A percentile compares a stretch with the other conserved stretches of the same genome.
Conservation (phyloP, 1,284 basidiomycete species). For the Tilletiaria anomala region DNA sequence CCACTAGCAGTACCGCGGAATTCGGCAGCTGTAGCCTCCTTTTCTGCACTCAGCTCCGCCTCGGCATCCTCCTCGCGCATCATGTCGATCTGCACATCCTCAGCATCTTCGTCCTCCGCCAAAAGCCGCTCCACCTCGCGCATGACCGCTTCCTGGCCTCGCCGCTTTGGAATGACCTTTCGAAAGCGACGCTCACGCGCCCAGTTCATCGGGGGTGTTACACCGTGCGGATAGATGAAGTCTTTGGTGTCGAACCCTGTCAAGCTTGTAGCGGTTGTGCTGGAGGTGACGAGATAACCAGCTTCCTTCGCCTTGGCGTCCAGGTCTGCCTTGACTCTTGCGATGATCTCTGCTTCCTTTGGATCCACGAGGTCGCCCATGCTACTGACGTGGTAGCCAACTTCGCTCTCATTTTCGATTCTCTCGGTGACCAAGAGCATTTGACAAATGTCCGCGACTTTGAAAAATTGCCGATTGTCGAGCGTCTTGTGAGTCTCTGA, state of each 20-base stretch:
- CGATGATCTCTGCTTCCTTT: background rate
- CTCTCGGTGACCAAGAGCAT: constrained; percentile 34
- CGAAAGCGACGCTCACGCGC: constrained; percentile 83
- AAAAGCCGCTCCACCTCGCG: constrained; percentile 85
- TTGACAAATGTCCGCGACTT: constrained; percentile 89
- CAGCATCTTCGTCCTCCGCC: constrained; percentile 67
- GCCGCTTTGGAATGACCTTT: constrained; percentile 73
- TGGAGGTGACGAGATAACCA: constrained; percentile 24
- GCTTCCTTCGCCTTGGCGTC: background rate
- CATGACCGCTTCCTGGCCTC: constrained; percentile 68
- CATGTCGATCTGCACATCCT: constrained; percentile 47
- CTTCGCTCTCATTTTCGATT: constrained; percentile 45
- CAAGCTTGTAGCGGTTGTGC: constrained; percentile 40
- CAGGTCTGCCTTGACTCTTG: background rate
- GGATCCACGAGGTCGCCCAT: background rate
- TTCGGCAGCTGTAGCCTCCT: constrained; percentile 10
- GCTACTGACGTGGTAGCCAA: constrained; percentile 53
- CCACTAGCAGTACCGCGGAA: background rate
- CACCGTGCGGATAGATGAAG: constrained; percentile 91
- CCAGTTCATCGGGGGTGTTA: constrained; percentile 83
- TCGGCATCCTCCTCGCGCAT: constrained; percentile 24
- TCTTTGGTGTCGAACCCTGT: constrained; percentile 75
- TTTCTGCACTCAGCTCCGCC: constrained; percentile 3
- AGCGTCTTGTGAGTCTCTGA: constrained; percentile 92
- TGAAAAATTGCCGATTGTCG: constrained; percentile 85